Evolutionary conservation across 2,329 filamentous ascomycete genomes (phyloP), one percentile per base, ranked within the genome.

Genomic region (Cladophialophora carrionii): DNA sequence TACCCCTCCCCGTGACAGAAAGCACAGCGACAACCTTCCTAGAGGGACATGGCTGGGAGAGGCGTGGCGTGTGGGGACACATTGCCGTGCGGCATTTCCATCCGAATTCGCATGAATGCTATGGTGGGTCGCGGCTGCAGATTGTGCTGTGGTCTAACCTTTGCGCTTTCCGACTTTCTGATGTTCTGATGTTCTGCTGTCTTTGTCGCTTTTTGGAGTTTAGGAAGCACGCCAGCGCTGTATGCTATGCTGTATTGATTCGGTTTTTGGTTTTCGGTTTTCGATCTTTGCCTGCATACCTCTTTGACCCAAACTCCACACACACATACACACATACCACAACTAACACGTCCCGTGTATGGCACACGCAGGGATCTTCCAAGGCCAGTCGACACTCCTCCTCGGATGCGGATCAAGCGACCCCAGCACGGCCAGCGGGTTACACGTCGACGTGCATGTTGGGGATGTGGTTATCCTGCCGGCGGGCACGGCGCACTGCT

Each of bases 51-150:
- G 66, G 70, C 22, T 77, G 75, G 75, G 67, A 75, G 41, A 74
- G 75, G 56, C 64, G 72, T 63, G 72, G 72, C 46, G 67, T 67
- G 48, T 74, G 71, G 72, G 72, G 72, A 10, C 68, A 70, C 58
- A 72, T 73, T 31, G 62, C 37, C 9, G 68, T 61, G 17, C 66
- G 67, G 29, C 73, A 75, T 64, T 77, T 75, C 63, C 76, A 78
- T 68, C 73, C 73, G 26, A 75, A 77, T 22, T 75, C 74, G 4
- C 75, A 77, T 68, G 75, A 77, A 67, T 77, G 74, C 63, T 77
- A 77, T 65, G 75, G 75, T 73, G 65, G 20, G 61, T 32, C 22
- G 12, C 32, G 17, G 53, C 32, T 34, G 32, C 9, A 34, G 32
- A 14, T 12, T 34, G 10, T 12, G 10, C 1, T 34, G 1, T 34